These are phyloP conservation scores for Inga laurina DNA, from an alignment of 306 rosid species.

Conservation along the genomic window DNA sequence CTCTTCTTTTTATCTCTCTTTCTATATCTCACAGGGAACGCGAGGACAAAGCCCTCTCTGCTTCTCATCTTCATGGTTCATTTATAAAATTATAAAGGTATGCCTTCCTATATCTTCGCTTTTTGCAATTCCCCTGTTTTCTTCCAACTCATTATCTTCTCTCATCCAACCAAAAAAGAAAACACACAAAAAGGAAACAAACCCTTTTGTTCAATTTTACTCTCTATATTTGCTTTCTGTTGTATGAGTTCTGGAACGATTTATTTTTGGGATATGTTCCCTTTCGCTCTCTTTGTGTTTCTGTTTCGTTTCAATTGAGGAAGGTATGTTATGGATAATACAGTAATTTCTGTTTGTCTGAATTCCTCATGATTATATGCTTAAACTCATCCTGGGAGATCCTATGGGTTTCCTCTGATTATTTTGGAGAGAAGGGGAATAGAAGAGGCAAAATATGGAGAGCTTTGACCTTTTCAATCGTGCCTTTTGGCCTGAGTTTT, in stretches of 20 bases:
- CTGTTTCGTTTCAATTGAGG: neutral
- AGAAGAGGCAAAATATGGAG: constrained; percentile 8
- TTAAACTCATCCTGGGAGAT: constrained; percentile 36
- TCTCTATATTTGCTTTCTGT: constrained; percentile 15
- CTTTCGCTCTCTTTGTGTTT: constrained; percentile 22
- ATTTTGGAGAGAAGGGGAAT: neutral
- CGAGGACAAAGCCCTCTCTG: constrained; percentile 15
- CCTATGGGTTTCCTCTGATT: constrained; percentile 32
- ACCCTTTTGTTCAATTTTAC: constrained; percentile 8
- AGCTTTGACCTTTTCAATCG: constrained; percentile 24
- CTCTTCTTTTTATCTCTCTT: constrained; percentile 8
- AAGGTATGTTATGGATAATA: constrained; percentile 1
- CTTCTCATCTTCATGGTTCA: constrained; percentile 30
- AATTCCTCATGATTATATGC: constrained; percentile 9
- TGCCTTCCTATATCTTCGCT: constrained; percentile 5
- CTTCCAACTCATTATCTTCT: constrained; percentile 2
- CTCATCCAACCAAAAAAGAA: neutral
- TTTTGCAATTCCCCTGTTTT: neutral
- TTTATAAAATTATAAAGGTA: constrained; percentile 48
- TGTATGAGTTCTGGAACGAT: constrained; percentile 7
- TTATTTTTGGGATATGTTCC: neutral
- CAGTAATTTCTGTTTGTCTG: neutral
- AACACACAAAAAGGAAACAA: neutral
- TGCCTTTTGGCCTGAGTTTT: constrained; percentile 25
- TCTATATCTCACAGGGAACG: constrained; percentile 31